phyloP scores from a whole-genome alignment of 352 stramenopile genomes.

The Globisporangium middletonii region DNA sequence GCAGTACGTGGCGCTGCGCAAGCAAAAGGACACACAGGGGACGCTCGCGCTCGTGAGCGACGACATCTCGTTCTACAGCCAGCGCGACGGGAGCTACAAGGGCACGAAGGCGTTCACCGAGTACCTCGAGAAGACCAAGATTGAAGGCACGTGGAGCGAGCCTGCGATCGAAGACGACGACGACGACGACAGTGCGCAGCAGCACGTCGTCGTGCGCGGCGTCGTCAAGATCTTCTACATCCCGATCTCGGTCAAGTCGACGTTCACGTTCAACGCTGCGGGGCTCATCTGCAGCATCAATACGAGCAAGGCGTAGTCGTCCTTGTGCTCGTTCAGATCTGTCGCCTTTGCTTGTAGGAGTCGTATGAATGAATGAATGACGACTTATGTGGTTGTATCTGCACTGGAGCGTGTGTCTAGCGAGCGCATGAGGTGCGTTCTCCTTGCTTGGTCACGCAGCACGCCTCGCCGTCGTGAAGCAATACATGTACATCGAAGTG shows the following conservation, averaged over 20 bases:
- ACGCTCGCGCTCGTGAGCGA: constrained; percentile 47
- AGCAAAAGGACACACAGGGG: constrained; percentile 31
- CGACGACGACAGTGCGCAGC: constrained; percentile 6
- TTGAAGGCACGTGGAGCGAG: constrained; percentile 35
- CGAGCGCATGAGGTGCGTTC: too few species aligned
- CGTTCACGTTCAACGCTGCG: constrained; percentile 33
- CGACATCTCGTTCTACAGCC: constrained; percentile 46
- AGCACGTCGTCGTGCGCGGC: constrained; percentile 40
- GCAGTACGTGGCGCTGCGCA: constrained; percentile 33
- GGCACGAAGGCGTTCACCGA: constrained; percentile 33
- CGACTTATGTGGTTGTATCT: too few species aligned
- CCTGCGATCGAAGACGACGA: constrained; percentile 36
- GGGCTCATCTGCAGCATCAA: constrained; percentile 43
- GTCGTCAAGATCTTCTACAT: constrained; percentile 53
- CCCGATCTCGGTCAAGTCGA: constrained; percentile 45
- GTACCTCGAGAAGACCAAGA: constrained; percentile 50
- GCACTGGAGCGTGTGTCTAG: too few species aligned
- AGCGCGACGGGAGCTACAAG: constrained; percentile 38
- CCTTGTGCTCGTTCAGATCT: background rate
- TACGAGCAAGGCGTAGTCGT: constrained; percentile 29
- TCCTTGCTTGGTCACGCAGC: too few species aligned
- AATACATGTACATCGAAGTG: too few species aligned
- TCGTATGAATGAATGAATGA: too few species aligned
- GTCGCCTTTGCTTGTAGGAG: background rate
- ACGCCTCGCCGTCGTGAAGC: too few species aligned